Evolutionary conservation across 1,284 basidiomycete genomes (phyloP), one percentile per base, ranked within the genome.

Genomic region (Gymnopus androsaceus): DNA sequence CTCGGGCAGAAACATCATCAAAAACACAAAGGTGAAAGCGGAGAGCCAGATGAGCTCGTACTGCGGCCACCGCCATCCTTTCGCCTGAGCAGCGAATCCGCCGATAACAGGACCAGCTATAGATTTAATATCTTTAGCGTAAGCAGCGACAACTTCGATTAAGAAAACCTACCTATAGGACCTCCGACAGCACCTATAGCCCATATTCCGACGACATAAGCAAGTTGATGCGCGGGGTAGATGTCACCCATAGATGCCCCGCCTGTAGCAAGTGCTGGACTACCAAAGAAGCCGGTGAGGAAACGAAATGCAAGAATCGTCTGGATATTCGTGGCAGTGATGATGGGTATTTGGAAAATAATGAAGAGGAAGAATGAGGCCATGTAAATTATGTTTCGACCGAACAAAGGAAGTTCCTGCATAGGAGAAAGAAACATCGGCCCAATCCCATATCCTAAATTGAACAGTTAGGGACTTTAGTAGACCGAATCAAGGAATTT

Each of bases 241-340:
- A 66, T 62, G 38, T 67, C 66, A 1, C 51, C 60, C 55, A 67
- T 65, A 1, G 62, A 63, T 7, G 64, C 66, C 9, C 64, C 66
- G 15, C 71, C 71, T 3, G 71, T 74, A 1, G 72, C 71, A 5
- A 74, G 66, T 3, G 66, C 62, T 8, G 72, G 70, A 27, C 70
- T 71, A 31, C 72, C 75, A 47, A 85, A 82, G 30, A 76, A 79
- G 0, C 86, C 86, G 0, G 82, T 76, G 9, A 88, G 67, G 71
- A 88, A 86, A 7, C 86, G 79, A 71, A 88, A 83, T 33, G 81
- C 72, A 52, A 89, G 72, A 55, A 88, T 74, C 3, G 78, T 70
- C 15, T 71, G 81, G 2, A 80, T 80, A 66, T 84, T 88, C 17
- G 71, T 72, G 0, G 81, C 70, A 1, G 85, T 72, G 2, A 84